These are phyloP conservation scores for Mycosphaerella sp. DNA, from an alignment of 2,329 filamentous ascomycete species.

Conservation along the genomic window DNA sequence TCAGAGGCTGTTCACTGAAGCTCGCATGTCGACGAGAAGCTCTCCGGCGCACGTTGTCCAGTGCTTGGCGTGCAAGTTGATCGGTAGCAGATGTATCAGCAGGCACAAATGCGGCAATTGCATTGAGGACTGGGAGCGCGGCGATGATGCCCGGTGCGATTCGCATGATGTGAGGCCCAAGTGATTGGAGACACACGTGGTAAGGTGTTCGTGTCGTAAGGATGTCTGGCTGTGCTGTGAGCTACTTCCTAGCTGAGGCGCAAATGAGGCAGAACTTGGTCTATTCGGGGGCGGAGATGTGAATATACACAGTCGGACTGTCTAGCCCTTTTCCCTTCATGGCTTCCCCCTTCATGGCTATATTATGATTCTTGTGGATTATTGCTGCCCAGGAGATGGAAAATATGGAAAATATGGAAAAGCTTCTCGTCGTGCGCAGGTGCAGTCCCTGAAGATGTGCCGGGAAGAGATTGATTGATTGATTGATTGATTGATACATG, in stretches of 20 bases:
- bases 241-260: not conserved
- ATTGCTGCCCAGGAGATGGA: too few relatives aligned
- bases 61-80: conserved; percentile 20
- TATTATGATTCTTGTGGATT: too few relatives aligned
- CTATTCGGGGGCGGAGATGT: too few relatives aligned
- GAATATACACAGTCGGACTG: too few relatives aligned
- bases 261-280: not conserved
- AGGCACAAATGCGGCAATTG: conserved; percentile 18
- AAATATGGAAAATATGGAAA: too few relatives aligned
- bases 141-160: conserved; percentile 7
- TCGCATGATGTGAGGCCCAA: conserved; percentile 9
- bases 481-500: too few relatives aligned
- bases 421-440: too few relatives aligned
- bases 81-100: conserved; percentile 26
- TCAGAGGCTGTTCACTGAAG: not conserved
- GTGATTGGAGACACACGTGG: conserved; percentile 1
- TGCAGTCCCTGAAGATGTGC: too few relatives aligned
- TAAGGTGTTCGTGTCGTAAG: not conserved
- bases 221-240: not conserved
- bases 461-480: too few relatives aligned
- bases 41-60: conserved; percentile 25
- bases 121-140: conserved; percentile 6
- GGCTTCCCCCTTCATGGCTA: too few relatives aligned
- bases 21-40: not conserved
- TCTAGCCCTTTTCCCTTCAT: too few relatives aligned